phyloP scores from a whole-genome alignment of 2,329 filamentous ascomycete species.

The Tolypocladium nubicola region DNA sequence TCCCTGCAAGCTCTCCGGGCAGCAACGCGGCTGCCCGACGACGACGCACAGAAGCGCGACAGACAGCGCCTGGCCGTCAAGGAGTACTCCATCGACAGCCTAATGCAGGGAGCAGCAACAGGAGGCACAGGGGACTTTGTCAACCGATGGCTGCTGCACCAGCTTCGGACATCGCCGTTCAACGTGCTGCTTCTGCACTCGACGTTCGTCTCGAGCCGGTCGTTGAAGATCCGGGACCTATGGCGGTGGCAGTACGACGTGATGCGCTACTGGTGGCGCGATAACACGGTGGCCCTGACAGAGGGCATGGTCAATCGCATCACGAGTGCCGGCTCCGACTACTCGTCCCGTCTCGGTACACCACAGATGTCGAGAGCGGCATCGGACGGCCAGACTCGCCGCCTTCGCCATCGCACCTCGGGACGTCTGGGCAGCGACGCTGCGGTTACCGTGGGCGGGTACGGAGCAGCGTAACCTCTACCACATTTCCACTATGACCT shows the following conservation, averaged over 20 bases:
- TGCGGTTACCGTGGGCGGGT: slow-evolving; percentile 5
- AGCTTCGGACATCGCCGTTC: slow-evolving; percentile 34
- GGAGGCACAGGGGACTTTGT: slow-evolving; percentile 34
- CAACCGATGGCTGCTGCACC: slow-evolving; percentile 41
- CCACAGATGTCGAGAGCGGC: slow-evolving; percentile 15
- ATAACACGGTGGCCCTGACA: slow-evolving; percentile 9
- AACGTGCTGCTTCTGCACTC: slow-evolving; percentile 32
- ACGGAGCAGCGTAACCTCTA: background rate
- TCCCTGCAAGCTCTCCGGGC: slow-evolving; percentile 28
- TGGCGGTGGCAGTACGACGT: slow-evolving; percentile 27
- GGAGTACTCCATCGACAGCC: slow-evolving; percentile 35
- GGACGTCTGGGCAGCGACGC: slow-evolving; percentile 4
- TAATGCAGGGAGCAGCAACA: slow-evolving; percentile 24
- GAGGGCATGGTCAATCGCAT: slow-evolving; percentile 7
- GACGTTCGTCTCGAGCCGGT: slow-evolving; percentile 15
- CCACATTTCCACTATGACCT: background rate
- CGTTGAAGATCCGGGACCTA: slow-evolving; percentile 21
- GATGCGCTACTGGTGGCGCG: slow-evolving; percentile 26
- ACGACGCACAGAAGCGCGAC: slow-evolving; percentile 20
- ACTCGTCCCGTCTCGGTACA: slow-evolving; percentile 14
- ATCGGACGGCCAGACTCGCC: slow-evolving; percentile 10
- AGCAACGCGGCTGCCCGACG: slow-evolving; percentile 24
- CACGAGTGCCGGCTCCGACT: slow-evolving; percentile 13
- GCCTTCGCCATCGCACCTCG: background rate
- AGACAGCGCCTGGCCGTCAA: slow-evolving; percentile 32